phyloP scores from a whole-genome alignment of 345 rosid species.

The Triadica sebifera region DNA sequence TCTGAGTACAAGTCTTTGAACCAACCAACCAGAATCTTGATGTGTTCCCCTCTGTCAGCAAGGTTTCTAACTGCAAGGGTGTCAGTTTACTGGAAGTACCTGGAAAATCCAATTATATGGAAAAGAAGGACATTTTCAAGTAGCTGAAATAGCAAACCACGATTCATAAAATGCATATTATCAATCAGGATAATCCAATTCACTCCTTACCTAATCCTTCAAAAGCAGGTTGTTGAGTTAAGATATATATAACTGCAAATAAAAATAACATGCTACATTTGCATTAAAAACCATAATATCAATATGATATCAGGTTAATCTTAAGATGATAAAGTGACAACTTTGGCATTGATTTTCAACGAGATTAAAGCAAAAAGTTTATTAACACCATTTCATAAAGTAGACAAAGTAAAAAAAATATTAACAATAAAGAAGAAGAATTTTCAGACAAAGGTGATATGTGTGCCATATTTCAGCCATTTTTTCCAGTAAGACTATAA shows the following conservation, averaged over 20 bases:
- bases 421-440: too few relatives aligned
- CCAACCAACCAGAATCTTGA: constrained; percentile 91
- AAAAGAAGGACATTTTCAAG: background rate
- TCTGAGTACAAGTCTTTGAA: constrained; percentile 24
- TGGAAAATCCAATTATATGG: constrained; percentile 25
- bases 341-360: too few relatives aligned
- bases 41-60: constrained; percentile 69
- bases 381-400: too few relatives aligned
- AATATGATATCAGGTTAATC: too few relatives aligned
- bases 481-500: too few relatives aligned
- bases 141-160: background rate
- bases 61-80: constrained; percentile 79
- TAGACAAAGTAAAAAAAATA: too few relatives aligned
- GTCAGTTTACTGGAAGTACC: constrained; percentile 69
- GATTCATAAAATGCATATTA: background rate
- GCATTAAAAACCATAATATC: too few relatives aligned
- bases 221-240: constrained; percentile 69
- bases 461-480: too few relatives aligned
- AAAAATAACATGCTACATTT: background rate
- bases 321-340: too few relatives aligned
- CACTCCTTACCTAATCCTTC: constrained; percentile 56
- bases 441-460: too few relatives aligned
- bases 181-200: background rate
- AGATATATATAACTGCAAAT: constrained; percentile 59
- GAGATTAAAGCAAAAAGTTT: too few relatives aligned